Evolutionary conservation across 2,329 filamentous ascomycete genomes (phyloP), one percentile per base, ranked within the genome.

Genomic region (Onygenales sp.): DNA sequence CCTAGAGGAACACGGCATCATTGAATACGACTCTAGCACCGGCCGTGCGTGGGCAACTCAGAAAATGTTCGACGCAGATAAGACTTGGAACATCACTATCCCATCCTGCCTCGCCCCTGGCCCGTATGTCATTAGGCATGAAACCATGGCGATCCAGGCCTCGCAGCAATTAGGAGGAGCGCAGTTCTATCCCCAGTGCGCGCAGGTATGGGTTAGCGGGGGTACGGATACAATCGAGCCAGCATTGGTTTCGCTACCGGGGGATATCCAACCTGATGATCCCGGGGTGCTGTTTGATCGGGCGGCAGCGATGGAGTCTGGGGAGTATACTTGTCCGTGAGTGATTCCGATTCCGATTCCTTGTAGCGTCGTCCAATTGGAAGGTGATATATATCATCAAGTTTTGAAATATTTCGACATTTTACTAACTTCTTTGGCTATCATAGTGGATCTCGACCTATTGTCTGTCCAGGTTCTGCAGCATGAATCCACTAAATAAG

Each of bases 61-160:
- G 31, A 47, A 47, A 21, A 47, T 47, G 44, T 47, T 7, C 44
- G 44, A 47, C 33, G 44, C n/a, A 13, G 44, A 47, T 32, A 47
- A 47, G 3, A 47, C 44, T 9, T 47, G 44, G 44, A 47, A 47
- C 21, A 47, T 47, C 44, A 47, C 44, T 33, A 31, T 47, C 7
- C 44, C 44, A 2, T 8, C 44, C 7, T 47, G 44, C 21, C 17
- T 47, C 7, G 33, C 27, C 13, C 44, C 44, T 6, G 44, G 44
- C 4, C 44, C 44, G 21, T 47, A 47, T 33, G 27, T 47, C 21
- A 47, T 47, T 21, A n/a, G 44, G 6, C 44, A 47, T 21, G 44
- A 47, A 47, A 47, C 44, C 11, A 47, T 47, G 44, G 44, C 44
- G 17, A 31, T 47, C 31, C 44, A 47, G 31, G 44, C 11, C 44